Conservation (phyloP, 305 asterid genomes). For the Fraxinus paxiana region DNA sequence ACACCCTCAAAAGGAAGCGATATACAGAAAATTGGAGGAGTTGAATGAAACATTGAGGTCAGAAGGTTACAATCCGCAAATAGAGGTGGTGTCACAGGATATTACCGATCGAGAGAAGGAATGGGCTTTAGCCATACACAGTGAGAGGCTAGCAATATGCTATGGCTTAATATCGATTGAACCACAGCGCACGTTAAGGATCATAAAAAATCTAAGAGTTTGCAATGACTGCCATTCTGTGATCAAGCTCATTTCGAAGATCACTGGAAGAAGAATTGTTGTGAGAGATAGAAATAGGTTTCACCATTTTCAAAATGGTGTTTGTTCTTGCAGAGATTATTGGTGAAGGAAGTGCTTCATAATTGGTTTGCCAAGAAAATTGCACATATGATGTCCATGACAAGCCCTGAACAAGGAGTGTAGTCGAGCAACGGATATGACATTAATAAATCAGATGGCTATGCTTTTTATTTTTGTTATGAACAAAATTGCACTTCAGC, state of each 20-base stretch:
- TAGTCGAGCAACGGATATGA: not conserved
- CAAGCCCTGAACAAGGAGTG: not conserved
- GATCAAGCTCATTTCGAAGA: constrained; percentile 45
- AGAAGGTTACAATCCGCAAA: constrained; percentile 43
- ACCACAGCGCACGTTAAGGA: constrained; percentile 27
- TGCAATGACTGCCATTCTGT: constrained; percentile 50
- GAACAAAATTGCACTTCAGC: not conserved
- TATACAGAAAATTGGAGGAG: constrained; percentile 38
- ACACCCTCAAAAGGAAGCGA: constrained; percentile 45
- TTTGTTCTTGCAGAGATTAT: constrained; percentile 51
- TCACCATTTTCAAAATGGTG: constrained; percentile 51
- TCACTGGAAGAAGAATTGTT: constrained; percentile 30
- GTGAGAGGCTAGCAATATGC: constrained; percentile 59
- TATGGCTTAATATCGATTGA: constrained; percentile 45
- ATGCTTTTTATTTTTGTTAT: not conserved
- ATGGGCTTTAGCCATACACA: constrained; percentile 40
- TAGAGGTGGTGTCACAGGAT: constrained; percentile 38
- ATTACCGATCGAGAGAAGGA: constrained; percentile 39
- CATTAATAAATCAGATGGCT: not conserved
- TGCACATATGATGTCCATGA: not conserved
- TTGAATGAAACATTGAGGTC: constrained; percentile 26
- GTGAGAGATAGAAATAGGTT: constrained; percentile 52
- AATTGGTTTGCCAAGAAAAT: not conserved
- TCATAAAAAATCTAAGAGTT: constrained; percentile 48
- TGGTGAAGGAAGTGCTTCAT: constrained; percentile 32